phyloP scores from a whole-genome alignment of 2,329 filamentous ascomycete species.

The Exophiala xenobiotica region DNA sequence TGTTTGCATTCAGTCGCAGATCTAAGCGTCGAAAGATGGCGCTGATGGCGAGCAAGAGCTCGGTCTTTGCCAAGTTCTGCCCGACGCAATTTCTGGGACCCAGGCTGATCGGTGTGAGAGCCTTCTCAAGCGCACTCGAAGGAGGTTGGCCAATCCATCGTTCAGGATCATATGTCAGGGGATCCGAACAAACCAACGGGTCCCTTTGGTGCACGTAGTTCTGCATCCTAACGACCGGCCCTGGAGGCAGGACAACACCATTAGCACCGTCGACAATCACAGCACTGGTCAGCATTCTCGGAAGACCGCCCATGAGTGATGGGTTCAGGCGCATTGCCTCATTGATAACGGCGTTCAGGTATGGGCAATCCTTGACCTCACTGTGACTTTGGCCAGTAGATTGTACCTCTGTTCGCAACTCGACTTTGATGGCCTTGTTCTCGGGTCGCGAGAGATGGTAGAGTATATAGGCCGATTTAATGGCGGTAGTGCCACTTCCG shows the following conservation, averaged over 20 bases:
- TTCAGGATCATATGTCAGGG: constrained; percentile 26
- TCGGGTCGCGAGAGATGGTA: constrained; percentile 3
- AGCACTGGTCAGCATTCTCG: constrained; percentile 18
- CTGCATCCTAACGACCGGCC: constrained; percentile 23
- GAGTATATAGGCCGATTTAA: constrained; percentile 10
- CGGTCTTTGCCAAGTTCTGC: constrained; percentile 19
- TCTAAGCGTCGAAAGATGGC: constrained; percentile 29
- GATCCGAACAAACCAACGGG: constrained; percentile 19
- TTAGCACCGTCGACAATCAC: constrained; percentile 22
- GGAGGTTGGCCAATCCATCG: constrained; percentile 27
- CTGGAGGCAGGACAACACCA: constrained; percentile 23
- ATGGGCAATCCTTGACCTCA: constrained; percentile 15
- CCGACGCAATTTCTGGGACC: constrained; percentile 39
- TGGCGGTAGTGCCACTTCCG: constrained; percentile 17
- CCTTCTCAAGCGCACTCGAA: constrained; percentile 25
- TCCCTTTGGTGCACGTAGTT: constrained; percentile 24
- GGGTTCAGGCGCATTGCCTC: constrained; percentile 31
- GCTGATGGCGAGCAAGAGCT: constrained; percentile 32
- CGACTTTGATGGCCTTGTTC: neutral
- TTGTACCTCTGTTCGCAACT: constrained; percentile 10
- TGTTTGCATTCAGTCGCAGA: constrained; percentile 26
- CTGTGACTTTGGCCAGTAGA: neutral
- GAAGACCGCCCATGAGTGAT: constrained; percentile 26
- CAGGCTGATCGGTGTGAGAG: constrained; percentile 36
- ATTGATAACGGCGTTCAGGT: constrained; percentile 28